A percentile compares a stretch with the other conserved stretches of the same genome.
Conservation (phyloP, 2,329 filamentous ascomycete genomes). For the Dactylellina leptospora region DNA sequence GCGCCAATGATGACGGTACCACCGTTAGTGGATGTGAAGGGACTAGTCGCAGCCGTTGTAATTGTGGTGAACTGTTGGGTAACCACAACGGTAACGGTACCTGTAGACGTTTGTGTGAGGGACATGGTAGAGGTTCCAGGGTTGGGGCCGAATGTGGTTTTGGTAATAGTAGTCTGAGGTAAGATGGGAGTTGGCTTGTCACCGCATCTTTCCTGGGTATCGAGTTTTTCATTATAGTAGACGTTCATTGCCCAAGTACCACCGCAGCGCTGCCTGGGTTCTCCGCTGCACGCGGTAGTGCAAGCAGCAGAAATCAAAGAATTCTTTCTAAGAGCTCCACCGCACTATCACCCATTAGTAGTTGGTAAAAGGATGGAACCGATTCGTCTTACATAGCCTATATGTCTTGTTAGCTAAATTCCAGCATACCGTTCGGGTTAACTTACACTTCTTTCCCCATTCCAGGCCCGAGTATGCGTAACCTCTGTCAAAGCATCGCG, state of each 20-base stretch:
- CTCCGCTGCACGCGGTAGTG: no score
- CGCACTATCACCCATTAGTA: not conserved
- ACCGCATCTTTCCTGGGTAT: not conserved
- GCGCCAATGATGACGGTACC: not conserved
- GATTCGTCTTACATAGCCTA: no score
- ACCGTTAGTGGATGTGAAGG: not conserved
- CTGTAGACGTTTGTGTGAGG: no score
- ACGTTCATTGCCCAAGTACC: not conserved
- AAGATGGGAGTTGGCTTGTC: not conserved
- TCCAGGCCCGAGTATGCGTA: not conserved
- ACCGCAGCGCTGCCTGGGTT: not conserved
- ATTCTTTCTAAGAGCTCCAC: not conserved
- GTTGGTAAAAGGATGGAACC: no score
- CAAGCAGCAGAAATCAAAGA: not conserved
- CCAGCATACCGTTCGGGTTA: no score
- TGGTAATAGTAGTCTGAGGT: no score
- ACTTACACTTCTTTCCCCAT: not conserved
- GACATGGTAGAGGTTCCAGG: no score
- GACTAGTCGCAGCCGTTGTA: not conserved
- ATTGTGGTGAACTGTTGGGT: not conserved
- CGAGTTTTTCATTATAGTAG: conserved; percentile 8
- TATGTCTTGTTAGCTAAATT: no score
- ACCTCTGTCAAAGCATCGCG: not conserved
- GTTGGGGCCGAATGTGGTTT: no score
- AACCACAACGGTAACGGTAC: no score